Base-by-base conservation (phyloP, 371 early-diverging fungal species). In the Mucor plumbeus region DNA sequence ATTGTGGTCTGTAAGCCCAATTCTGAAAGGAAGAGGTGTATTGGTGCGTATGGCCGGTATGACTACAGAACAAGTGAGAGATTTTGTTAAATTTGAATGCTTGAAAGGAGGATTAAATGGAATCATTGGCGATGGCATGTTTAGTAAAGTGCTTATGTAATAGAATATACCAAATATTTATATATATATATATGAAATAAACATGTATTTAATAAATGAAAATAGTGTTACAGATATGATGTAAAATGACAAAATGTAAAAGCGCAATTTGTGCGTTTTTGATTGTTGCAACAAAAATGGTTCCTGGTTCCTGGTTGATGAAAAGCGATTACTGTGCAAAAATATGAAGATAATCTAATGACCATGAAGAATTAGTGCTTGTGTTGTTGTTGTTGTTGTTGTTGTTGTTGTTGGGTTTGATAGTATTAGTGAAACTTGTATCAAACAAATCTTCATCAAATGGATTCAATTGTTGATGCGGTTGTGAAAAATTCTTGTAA, bases 81-180 rank as follows among this genome's bases (percentile, higher is more conserved):
- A 79, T 61, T 83, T 83, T 75, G 71, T 83, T 48, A 83, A 83
- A 19, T 40, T 68, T 17, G 71, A 77, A 31, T 79, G 80, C 61
- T 59, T 82, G 9, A 68, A 69, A 7, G 34, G 67, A 44, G 77
- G 76, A 1, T 59, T 81, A 13, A 55, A 72, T 36, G 40, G 66
- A 7, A 73, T 79, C 43, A 67, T 81, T 17, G 82, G 82, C 8
- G 75, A 75, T 40, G 81, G 81, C 73, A 81, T 81, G 81, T 81
- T 76, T 66, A 50, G 58, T 19, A 81, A 81, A 55, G 54, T 81
- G 7, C 61, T 81, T 5, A 71, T 78, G 73, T 81, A 75, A 26
- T 9, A 31, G 8, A 8, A 53, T 44, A n/a, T 44, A 44, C 2
- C 15, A 44, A 10, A 17, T 26, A 26, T 1, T 26, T 26, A 3